phyloP scores from a whole-genome alignment of 768 basidiomycete species.

The Boletus sensibilis region DNA sequence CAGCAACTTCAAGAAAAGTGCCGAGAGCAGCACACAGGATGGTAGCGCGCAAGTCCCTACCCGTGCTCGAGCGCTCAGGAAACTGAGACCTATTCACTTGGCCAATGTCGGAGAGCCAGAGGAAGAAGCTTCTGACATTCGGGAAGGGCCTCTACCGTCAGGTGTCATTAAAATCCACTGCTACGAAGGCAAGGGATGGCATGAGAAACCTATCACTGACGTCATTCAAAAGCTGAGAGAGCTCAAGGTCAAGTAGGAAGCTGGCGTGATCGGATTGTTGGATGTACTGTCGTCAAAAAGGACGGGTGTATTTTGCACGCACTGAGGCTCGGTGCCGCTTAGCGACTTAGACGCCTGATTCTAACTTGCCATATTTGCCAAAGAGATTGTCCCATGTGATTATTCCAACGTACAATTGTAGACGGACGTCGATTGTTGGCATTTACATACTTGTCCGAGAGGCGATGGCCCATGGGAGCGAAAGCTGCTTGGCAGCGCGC shows the following conservation, averaged over 20 bases:
- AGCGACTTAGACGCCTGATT: background rate
- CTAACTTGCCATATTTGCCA: background rate
- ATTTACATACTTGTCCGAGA: background rate
- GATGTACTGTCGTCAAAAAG: background rate
- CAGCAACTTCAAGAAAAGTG: background rate
- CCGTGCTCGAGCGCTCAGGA: conserved; percentile 1
- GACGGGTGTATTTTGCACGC: background rate
- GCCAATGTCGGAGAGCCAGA: background rate
- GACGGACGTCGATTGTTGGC: background rate
- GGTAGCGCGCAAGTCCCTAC: background rate
- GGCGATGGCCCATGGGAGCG: background rate
- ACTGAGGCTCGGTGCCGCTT: background rate
- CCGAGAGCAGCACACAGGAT: background rate
- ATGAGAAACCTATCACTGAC: conserved; percentile 26
- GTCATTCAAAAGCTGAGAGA: conserved; percentile 32
- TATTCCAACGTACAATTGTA: background rate
- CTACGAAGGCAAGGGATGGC: conserved; percentile 14
- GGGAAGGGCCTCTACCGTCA: background rate
- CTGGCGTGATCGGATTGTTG: background rate
- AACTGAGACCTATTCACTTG: background rate
- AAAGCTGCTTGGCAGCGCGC: background rate
- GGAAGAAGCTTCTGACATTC: background rate
- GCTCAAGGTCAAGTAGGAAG: conserved; percentile 20
- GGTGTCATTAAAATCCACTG: conserved; percentile 17
- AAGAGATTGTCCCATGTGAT: conserved; percentile 7